Conservation (phyloP, 2,329 filamentous ascomycete species). For the Keithomyces neogunnii region DNA sequence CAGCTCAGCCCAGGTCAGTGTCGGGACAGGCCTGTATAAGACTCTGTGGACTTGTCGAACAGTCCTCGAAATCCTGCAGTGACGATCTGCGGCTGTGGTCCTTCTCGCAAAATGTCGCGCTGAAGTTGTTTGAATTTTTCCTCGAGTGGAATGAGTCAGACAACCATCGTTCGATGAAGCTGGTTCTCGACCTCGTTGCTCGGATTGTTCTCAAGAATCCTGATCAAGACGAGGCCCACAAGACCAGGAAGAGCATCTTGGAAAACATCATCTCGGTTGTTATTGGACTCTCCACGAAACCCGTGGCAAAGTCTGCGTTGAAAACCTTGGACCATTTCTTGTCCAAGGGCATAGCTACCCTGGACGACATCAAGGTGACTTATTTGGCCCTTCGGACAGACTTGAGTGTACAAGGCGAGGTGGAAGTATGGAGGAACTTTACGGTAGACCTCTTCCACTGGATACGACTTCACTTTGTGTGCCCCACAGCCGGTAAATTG, state of each 20-base stretch:
- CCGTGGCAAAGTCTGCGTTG: constrained; percentile 61
- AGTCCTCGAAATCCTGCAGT: constrained; percentile 43
- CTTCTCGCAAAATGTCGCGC: constrained; percentile 38
- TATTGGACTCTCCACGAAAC: constrained; percentile 49
- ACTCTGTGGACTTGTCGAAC: constrained; percentile 54
- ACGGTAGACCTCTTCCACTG: constrained; percentile 42
- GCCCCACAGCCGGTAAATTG: constrained; percentile 52
- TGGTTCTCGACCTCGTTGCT: constrained; percentile 50
- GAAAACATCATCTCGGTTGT: constrained; percentile 50
- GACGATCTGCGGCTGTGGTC: constrained; percentile 37
- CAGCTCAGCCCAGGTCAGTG: constrained; percentile 43
- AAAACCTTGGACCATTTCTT: constrained; percentile 59
- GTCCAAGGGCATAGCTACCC: constrained; percentile 46
- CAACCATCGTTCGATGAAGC: constrained; percentile 53
- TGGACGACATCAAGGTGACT: constrained; percentile 34
- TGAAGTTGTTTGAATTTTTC: constrained; percentile 52
- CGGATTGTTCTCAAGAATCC: constrained; percentile 44
- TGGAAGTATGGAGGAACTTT: constrained; percentile 41
- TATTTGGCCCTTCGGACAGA: constrained; percentile 32
- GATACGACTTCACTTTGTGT: constrained; percentile 50
- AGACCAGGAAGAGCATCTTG: constrained; percentile 38
- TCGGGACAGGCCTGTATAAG: constrained; percentile 49
- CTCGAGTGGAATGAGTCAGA: constrained; percentile 61
- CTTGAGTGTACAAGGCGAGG: constrained; percentile 2
- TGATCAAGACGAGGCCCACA: constrained; percentile 22